These are phyloP conservation scores for Podila epigama DNA, from an alignment of 192 early-diverging fungal species.

Conservation along the genomic window DNA sequence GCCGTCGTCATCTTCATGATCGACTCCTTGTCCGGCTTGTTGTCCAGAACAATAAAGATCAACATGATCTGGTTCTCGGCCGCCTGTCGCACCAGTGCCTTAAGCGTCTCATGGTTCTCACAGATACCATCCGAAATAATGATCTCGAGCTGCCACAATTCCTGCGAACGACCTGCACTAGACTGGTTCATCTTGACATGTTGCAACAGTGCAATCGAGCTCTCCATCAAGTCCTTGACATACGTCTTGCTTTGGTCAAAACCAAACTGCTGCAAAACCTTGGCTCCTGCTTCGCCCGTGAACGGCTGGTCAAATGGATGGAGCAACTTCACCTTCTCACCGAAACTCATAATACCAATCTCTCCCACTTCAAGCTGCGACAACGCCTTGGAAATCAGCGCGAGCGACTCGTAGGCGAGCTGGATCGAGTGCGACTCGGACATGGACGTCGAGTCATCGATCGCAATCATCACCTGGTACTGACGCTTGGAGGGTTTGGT, in stretches of 20 bases:
- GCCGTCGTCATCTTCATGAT: conserved; percentile 93
- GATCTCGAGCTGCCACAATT: conserved; percentile 96
- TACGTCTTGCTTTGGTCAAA: conserved; percentile 92
- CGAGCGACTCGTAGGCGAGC: conserved; percentile 94
- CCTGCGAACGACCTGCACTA: conserved; percentile 54
- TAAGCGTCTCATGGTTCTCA: conserved; percentile 89
- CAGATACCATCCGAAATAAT: conserved; percentile 98
- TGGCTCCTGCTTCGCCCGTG: conserved; percentile 88
- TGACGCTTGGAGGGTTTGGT: conserved; percentile 96
- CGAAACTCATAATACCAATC: conserved; percentile 90
- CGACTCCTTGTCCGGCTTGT: conserved; percentile 79
- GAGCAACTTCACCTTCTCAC: conserved; percentile 82
- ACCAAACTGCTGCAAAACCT: conserved; percentile 88
- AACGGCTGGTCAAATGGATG: conserved; percentile 97
- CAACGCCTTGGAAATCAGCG: conserved; percentile 90
- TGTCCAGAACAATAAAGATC: conserved; percentile 96
- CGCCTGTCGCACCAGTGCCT: conserved; percentile 83
- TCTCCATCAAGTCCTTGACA: conserved; percentile 86
- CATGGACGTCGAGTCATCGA: conserved; percentile 99
- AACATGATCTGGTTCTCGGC: conserved; percentile 90
- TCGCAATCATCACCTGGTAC: conserved; percentile 97
- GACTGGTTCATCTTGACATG: conserved; percentile 63
- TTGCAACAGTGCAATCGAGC: conserved; percentile 81
- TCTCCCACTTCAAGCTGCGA: conserved; percentile 96
- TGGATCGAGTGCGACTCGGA: conserved; percentile 86